Evolutionary conservation across 345 rosid genomes (phyloP).

Genomic region (Mercurialis annua): DNA sequence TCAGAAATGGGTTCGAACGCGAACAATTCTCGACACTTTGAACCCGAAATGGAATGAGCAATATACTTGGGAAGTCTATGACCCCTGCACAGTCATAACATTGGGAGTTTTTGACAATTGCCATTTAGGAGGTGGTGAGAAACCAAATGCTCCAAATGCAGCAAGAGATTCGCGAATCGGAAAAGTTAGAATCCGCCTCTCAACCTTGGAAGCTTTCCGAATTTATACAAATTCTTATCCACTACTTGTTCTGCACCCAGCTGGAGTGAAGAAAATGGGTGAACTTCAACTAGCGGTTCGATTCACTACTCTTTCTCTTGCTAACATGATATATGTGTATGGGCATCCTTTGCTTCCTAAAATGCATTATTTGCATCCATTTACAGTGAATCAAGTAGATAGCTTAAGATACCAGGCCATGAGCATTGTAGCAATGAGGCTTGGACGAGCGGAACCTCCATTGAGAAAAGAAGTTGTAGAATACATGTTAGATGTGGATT

Average conservation of each 20-base stretch:
- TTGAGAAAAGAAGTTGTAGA: conserved; percentile 17
- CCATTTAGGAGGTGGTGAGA: conserved; percentile 17
- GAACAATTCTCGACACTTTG: conserved; percentile 12
- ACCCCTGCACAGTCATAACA: conserved; percentile 18
- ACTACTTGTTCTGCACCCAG: conserved; percentile 11
- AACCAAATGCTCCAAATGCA: conserved; percentile 10
- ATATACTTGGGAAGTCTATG: conserved; percentile 19
- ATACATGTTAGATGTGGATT: conserved; percentile 18
- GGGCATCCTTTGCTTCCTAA: conserved; percentile 17
- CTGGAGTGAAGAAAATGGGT: conserved; percentile 20
- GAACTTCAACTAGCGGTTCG: conserved; percentile 16
- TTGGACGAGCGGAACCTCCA: conserved; percentile 11
- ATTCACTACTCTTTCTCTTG: conserved; percentile 14
- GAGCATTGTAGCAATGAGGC: conserved; percentile 12
- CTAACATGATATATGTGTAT: conserved; percentile 18
- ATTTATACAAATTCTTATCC: conserved; percentile 13
- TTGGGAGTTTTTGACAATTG: conserved; percentile 18
- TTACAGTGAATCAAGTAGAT: conserved; percentile 19
- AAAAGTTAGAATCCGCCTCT: conserved; percentile 13
- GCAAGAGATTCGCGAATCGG: conserved; percentile 14
- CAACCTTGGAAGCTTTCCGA: conserved; percentile 15
- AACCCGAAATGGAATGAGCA: conserved; percentile 18
- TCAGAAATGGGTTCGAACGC: conserved; percentile 19
- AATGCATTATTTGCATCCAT: conserved; percentile 19
- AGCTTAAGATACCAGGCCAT: conserved; percentile 16